phyloP scores from a whole-genome alignment of 352 stramenopile genomes.

The Plasmopara halstedii region DNA sequence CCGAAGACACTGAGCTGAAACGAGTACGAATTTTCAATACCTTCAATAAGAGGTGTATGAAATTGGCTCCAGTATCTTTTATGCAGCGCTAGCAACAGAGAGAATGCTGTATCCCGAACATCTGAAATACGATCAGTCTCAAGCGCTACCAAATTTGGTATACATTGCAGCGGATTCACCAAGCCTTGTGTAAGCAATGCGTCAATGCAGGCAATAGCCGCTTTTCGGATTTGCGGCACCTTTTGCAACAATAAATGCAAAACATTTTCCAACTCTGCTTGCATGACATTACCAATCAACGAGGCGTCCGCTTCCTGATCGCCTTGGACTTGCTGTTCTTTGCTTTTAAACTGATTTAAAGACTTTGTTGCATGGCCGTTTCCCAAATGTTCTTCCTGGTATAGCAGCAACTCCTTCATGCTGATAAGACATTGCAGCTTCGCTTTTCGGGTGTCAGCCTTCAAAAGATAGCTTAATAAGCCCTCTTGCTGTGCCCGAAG shows the following conservation, averaged over 20 bases:
- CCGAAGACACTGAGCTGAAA: constrained; percentile 64
- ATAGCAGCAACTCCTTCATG: constrained; percentile 60
- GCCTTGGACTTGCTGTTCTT: constrained; percentile 71
- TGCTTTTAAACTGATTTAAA: constrained; percentile 50
- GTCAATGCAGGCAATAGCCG: constrained; percentile 59
- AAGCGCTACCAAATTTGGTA: constrained; percentile 70
- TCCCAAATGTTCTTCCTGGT: constrained; percentile 65
- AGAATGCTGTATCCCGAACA: constrained; percentile 62
- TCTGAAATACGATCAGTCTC: constrained; percentile 62
- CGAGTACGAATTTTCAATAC: constrained; percentile 50
- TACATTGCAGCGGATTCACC: constrained; percentile 66
- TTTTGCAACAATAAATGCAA: constrained; percentile 48
- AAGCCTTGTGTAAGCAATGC: constrained; percentile 71
- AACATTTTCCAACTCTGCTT: constrained; percentile 67
- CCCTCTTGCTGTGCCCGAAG: constrained; percentile 66
- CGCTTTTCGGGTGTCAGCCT: constrained; percentile 29
- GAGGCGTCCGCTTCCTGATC: constrained; percentile 80
- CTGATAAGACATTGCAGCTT: constrained; percentile 67
- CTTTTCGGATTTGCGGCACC: constrained; percentile 49
- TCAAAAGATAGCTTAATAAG: constrained; percentile 45
- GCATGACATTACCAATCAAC: constrained; percentile 83
- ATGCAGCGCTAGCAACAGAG: constrained; percentile 50
- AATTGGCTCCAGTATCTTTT: constrained; percentile 53
- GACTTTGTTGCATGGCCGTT: constrained; percentile 31
- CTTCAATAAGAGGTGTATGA: constrained; percentile 44